A percentile compares a stretch with the other conserved stretches of the same genome.
Evolutionary conservation across 345 rosid species (phyloP).

Genomic region (sweet orange (Citrus sinensis)): DVS_A1.0 CM039169.1:27713001-27713500

Average conservation of each 20-base stretch:
- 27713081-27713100: slow-evolving; percentile 71
- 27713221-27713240: slow-evolving; percentile 41
- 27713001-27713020: slow-evolving; percentile 44
- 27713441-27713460: slow-evolving; percentile 29
- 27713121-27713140: slow-evolving; percentile 32
- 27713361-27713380: slow-evolving; percentile 63
- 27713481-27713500: slow-evolving; percentile 30
- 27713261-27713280: slow-evolving; percentile 46
- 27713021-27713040: slow-evolving; percentile 38
- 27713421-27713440: slow-evolving; percentile 40
- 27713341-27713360: slow-evolving; percentile 80
- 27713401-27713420: slow-evolving; percentile 52
- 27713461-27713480: slow-evolving; percentile 24
- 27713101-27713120: slow-evolving; percentile 51
- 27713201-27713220: slow-evolving; percentile 14
- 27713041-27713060: slow-evolving; percentile 37
- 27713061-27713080: slow-evolving; percentile 45
- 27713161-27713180: slow-evolving; percentile 32
- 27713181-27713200: slow-evolving; percentile 55
- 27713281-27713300: slow-evolving; percentile 52
- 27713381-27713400: slow-evolving; percentile 62
- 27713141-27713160: slow-evolving; percentile 27
- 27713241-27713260: slow-evolving; percentile 50
- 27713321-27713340: slow-evolving; percentile 93
- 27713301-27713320: slow-evolving; percentile 87